Conservation (phyloP, 805 yeast species). For the Blastobotrys chiropterorum region DNA sequence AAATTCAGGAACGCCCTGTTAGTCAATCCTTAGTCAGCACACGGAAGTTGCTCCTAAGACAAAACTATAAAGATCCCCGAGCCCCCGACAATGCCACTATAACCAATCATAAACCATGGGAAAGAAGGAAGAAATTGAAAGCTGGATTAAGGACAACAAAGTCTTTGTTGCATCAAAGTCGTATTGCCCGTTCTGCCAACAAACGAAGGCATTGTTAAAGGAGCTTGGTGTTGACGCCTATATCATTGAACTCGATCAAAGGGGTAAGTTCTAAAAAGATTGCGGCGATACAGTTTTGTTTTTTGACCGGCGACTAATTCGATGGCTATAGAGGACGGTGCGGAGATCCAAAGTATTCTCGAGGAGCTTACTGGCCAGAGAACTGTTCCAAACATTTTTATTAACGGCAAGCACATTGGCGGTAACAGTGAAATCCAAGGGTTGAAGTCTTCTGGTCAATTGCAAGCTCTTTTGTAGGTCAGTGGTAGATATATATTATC, state of each 20-base stretch:
- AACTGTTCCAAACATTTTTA: conserved; percentile 91
- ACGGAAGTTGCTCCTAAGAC: background rate
- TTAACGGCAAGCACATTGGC: conserved; percentile 89
- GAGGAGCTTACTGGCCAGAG: conserved; percentile 78
- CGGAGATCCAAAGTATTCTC: conserved; percentile 76
- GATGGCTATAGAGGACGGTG: conserved; percentile 52
- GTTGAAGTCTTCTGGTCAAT: conserved; percentile 55
- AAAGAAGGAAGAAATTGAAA: background rate
- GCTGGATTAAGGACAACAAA: conserved; percentile 18
- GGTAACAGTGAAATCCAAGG: conserved; percentile 88
- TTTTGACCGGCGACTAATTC: background rate
- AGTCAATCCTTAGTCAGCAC: background rate
- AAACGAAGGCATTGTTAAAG: conserved; percentile 40
- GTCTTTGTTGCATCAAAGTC: conserved; percentile 64
- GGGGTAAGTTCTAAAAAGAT: too few relatives aligned
- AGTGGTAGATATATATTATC: background rate
- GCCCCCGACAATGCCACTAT: background rate
- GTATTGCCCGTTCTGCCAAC: conserved; percentile 55
- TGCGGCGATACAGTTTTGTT: too few relatives aligned
- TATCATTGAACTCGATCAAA: conserved; percentile 46
- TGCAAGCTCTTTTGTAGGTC: conserved; percentile 35
- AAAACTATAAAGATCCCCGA: background rate
- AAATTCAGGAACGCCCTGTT: too few relatives aligned
- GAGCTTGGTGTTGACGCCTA: conserved; percentile 35
- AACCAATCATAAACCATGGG: background rate